These are phyloP conservation scores for Arabis alpina DNA, from an alignment of 345 rosid genomes.

Conservation along the genomic window DNA sequence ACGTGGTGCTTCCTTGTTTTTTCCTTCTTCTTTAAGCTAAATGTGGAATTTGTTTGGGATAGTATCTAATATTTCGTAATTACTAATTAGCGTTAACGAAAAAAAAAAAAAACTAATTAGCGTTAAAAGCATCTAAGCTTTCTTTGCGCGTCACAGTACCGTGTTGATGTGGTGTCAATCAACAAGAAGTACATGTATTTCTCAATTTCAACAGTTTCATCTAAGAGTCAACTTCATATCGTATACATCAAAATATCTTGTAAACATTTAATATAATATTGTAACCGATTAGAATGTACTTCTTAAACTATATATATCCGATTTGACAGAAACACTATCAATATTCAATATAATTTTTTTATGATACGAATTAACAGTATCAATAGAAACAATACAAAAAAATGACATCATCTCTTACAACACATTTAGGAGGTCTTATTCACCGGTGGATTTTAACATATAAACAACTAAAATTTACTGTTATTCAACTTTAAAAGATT, in stretches of 20 bases:
- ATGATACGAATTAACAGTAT: too few relatives aligned
- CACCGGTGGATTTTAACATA: too few relatives aligned
- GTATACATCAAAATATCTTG: neutral
- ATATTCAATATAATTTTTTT: too few relatives aligned
- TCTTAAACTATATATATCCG: too few relatives aligned
- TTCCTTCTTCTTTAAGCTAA: constrained; percentile 11
- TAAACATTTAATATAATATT: neutral
- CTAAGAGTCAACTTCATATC: constrained; percentile 2
- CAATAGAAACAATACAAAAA: too few relatives aligned
- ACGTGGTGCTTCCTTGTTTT: constrained; percentile 25
- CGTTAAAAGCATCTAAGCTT: neutral
- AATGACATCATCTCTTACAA: too few relatives aligned
- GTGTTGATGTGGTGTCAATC: constrained; percentile 11
- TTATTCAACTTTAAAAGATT: too few relatives aligned
- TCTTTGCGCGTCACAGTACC: constrained; percentile 19
- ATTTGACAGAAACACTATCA: too few relatives aligned
- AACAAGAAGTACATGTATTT: neutral
- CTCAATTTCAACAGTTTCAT: neutral
- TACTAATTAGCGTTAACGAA: neutral
- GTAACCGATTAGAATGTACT: neutral
- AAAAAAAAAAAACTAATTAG: too few relatives aligned
- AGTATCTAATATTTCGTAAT: constrained; percentile 5
- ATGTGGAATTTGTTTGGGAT: neutral
- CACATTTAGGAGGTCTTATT: too few relatives aligned
- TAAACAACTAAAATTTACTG: too few relatives aligned